Conservation (phyloP, 2,329 filamentous ascomycete genomes). For the Amylocarpus encephaloides region DNA sequence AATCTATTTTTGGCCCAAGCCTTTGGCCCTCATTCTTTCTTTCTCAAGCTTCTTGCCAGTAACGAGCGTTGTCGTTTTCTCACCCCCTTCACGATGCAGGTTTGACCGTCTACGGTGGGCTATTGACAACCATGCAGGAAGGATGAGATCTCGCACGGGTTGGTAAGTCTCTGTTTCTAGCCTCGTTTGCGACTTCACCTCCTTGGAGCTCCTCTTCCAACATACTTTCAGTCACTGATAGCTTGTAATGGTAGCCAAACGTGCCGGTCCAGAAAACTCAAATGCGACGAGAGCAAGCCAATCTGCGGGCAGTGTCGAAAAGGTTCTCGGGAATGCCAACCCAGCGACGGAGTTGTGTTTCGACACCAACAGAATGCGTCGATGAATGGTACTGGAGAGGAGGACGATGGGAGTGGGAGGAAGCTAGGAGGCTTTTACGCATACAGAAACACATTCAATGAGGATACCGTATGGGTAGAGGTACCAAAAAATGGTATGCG, state of each 20-base stretch:
- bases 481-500: conserved; percentile 49
- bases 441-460: conserved; percentile 59
- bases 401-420: conserved; percentile 32
- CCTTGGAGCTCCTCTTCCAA: background rate
- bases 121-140: conserved; percentile 17
- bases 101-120: background rate
- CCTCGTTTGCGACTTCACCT: background rate
- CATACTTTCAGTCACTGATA: background rate
- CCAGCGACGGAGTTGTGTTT: conserved; percentile 57
- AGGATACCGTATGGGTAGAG: conserved; percentile 55
- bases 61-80: background rate
- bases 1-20: no score
- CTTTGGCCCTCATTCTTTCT: background rate
- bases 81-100: background rate
- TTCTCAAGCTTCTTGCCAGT: background rate
- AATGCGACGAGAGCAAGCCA: conserved; percentile 58
- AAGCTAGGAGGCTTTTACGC: conserved; percentile 55
- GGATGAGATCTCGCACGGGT: conserved; percentile 34
- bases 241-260: conserved; percentile 37
- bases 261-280: conserved; percentile 55
- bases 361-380: conserved; percentile 65
- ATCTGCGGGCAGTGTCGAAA: conserved; percentile 53
- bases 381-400: conserved; percentile 48
- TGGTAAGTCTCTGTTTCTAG: conserved; percentile 23
- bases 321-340: conserved; percentile 52